Conservation (phyloP, 169 alveolate genomes). For the Cryptosporidium viatorum region DNA sequence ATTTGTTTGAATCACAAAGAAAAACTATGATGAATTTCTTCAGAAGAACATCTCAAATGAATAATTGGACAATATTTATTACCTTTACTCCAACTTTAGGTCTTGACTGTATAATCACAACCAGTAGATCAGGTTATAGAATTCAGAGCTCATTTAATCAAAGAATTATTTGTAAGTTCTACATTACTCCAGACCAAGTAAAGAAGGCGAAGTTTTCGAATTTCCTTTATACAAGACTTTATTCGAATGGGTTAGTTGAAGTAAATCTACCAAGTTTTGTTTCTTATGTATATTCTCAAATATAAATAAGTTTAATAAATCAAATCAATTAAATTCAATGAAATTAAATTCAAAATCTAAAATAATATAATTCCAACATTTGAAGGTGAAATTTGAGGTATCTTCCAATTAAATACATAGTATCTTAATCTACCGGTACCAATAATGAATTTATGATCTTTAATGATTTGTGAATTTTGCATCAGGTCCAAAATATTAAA, state of each 20-base stretch:
- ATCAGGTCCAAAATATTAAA: constrained; percentile 96
- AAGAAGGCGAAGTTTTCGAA: constrained; percentile 31
- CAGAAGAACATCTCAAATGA: constrained; percentile 7
- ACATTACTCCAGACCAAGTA: constrained; percentile 52
- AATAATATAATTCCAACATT: constrained; percentile 23
- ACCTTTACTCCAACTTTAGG: constrained; percentile 46
- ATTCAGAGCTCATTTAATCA: constrained; percentile 1
- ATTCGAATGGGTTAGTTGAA: constrained; percentile 49
- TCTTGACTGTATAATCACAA: constrained; percentile 41
- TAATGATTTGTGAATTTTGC: constrained; percentile 91
- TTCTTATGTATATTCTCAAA: constrained; percentile 26
- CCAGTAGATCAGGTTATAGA: neutral
- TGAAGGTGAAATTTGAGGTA: constrained; percentile 77
- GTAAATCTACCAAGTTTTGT: constrained; percentile 40
- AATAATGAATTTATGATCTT: constrained; percentile 91
- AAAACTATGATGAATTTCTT: neutral
- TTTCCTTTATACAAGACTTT: constrained; percentile 23
- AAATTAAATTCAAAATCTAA: neutral
- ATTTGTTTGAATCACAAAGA: constrained; percentile 27
- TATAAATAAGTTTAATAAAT: neutral
- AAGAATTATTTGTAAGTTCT: constrained; percentile 51
- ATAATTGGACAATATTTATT: constrained; percentile 22
- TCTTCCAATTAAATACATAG: constrained; percentile 95
- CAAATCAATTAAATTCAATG: neutral
- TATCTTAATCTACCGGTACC: constrained; percentile 98